Conservation (phyloP, 495 filamentous ascomycete genomes). For the Xylaria scruposa region DNA sequence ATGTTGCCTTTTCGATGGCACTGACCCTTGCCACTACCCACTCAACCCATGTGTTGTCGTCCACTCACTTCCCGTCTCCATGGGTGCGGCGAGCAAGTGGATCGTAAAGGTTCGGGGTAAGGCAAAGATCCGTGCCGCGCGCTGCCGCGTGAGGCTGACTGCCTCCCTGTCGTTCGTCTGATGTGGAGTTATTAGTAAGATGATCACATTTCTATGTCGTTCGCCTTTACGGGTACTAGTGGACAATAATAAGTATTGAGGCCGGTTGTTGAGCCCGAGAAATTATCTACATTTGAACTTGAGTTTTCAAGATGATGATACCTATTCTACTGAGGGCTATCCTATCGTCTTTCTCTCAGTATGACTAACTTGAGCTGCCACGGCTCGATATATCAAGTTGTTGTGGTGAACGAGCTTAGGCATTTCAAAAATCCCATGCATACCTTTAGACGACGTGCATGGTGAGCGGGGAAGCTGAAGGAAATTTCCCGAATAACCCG, state of each 20-base stretch:
- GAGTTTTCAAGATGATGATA: too few species aligned
- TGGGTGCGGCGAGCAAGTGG: slow-evolving; percentile 3
- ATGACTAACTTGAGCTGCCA: not conserved
- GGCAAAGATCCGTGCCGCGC: slow-evolving; percentile 13
- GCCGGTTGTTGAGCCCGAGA: not conserved
- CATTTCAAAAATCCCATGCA: not conserved
- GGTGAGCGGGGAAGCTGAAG: slow-evolving; percentile 15
- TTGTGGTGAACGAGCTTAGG: not conserved
- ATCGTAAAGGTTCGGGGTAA: slow-evolving; percentile 7
- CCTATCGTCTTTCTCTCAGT: not conserved
- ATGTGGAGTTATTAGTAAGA: slow-evolving; percentile 13
- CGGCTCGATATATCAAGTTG: not conserved
- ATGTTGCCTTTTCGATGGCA: not conserved
- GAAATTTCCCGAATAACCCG: not conserved
- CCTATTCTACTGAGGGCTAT: not conserved
- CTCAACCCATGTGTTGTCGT: not conserved
- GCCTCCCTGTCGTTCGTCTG: not conserved
- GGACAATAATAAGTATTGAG: not conserved
- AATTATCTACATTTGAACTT: not conserved
- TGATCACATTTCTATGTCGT: not conserved
- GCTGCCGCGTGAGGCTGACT: slow-evolving; percentile 20
- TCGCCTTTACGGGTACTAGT: not conserved
- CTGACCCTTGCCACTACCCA: not conserved
- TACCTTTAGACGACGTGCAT: not conserved
- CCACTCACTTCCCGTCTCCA: slow-evolving; percentile 1